Base-by-base conservation (phyloP, 108 stramenopile species). In the Fragilaria radians region DNA sequence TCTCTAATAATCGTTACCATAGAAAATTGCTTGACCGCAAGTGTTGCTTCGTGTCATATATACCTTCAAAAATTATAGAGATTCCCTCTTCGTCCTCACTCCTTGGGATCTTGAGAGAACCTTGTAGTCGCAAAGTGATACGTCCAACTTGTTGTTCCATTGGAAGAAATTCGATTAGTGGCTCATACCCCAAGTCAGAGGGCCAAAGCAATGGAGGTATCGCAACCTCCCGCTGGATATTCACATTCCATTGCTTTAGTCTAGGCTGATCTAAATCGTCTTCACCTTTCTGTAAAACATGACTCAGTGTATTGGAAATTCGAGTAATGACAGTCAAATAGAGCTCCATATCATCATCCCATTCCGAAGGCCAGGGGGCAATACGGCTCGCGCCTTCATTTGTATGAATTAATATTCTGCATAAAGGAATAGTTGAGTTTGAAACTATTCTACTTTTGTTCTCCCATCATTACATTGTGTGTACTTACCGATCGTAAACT, bases 311-410 rank as follows among this genome's bases (percentile, higher is more conserved):
- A 3, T 26, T 22, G 24, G 52, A 30, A 11, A 57, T 19, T 1
- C 55, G 55, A 24, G 22, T 57, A 22, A 34, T 57, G 19, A 57
- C 55, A 19, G 55, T 57, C 55, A 57, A 33, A 24, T 34, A 57
- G 19, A 32, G 36, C 24, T 57, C 55, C 55, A 57, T 57, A 19
- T 57, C 4, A 24, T 31, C 2, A 19, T 57, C 32, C 55, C 55
- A 57, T 36, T 57, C 55, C 52, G 22, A 1, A 1, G 52, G 52
- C 22, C 22, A 52, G 26, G 24, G 26, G 1, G 2, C 3, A 52
- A 26, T 52, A 18, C 52, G 3, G 4, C 26, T 26, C 25, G 22
- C 27, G 26, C 52, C 52, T 18, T 27, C 4, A 2, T 3, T 27
- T 23, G 52, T 1, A 18, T 27, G 52, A 18, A 52, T 4, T 27